These are phyloP conservation scores for Auricularia sp. DNA, from an alignment of 768 basidiomycete species.

Conservation along the genomic window DNA sequence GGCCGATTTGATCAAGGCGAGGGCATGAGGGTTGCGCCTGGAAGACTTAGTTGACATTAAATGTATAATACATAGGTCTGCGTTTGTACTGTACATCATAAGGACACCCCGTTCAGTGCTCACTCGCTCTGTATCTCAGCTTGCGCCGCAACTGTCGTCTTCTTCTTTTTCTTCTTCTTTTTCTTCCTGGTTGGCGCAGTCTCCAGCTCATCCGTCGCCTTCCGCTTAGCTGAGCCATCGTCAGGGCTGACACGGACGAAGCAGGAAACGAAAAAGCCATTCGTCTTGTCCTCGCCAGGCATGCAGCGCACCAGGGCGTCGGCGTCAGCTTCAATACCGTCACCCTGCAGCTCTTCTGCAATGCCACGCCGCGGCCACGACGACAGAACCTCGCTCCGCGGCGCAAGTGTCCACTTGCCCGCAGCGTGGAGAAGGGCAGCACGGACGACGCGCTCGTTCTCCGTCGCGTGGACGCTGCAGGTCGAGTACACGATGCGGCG, in stretches of 20 bases:
- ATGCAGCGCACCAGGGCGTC: conserved; percentile 59
- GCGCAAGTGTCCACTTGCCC: conserved; percentile 59
- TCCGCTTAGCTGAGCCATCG: conserved; percentile 3
- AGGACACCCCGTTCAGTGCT: too few species aligned
- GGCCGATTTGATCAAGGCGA: conserved; percentile 15
- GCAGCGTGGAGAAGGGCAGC: conserved; percentile 59
- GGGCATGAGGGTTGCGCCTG: too few species aligned
- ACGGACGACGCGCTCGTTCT: conserved; percentile 87
- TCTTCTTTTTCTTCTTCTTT: conserved; percentile 18
- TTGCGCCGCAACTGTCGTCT: conserved; percentile 8
- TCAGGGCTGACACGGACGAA: conserved; percentile 37
- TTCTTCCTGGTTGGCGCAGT: conserved; percentile 5
- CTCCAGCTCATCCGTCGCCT: conserved; percentile 11
- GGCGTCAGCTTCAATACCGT: conserved; percentile 41
- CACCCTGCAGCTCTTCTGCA: conserved; percentile 44
- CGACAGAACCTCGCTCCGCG: conserved; percentile 57
- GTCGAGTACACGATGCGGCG: conserved; percentile 90
- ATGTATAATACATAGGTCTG: too few species aligned
- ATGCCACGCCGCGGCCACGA: conserved; percentile 76
- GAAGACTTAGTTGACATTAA: too few species aligned
- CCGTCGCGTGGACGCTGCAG: conserved; percentile 84
- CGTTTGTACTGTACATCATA: too few species aligned
- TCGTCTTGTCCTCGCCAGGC: conserved; percentile 77
- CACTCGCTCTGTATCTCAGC: too few species aligned
- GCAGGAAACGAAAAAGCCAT: conserved; percentile 97